Base-by-base conservation (phyloP, 768 basidiomycete genomes). In the Rhizopogon rudus region DNA sequence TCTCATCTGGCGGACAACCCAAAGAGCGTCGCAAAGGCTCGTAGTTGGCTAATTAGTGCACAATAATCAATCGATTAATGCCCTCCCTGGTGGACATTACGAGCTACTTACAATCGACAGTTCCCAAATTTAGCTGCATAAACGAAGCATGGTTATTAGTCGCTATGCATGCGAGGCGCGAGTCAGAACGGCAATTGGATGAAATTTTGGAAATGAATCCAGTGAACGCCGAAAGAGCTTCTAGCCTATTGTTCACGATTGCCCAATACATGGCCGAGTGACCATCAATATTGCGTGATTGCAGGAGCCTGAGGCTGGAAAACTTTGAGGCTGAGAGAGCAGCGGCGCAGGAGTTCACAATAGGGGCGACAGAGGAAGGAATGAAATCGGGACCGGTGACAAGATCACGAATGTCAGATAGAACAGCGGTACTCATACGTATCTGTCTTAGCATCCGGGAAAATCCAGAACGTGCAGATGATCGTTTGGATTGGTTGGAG, bases 341-440 rank as follows among this genome's bases (percentile, higher is more conserved):
- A 13, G 81, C 81, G 2, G 77, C 75, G 62, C 86, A 87, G 66
- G 79, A 81, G 44, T 77, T 74, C 7, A 87, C 75, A 17, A 87
- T 79, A 5, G 29, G 31, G n/a, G 6, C 12, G 29, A 33, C 12
- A 4, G 66, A 58, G n/a, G n/a, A 31, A n/a, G n/a, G 28, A 28
- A 20, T 9, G 16, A 6, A 2, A 29, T 44, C 16, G 9, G 1
- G 5, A 29, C 25, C 8, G 28, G 45, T 17, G 29, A 46, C 12
- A 17, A 46, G 6, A 3, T 17, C 45, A 17, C 45, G 10, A n/a
- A 31, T 45, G 29, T 10, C 6, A 46, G 10, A 46, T 33, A 12
- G n/a, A 33, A 46, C 45, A 12, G 5, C 13, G 44, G 29, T 28
- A 4, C 12, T 10, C n/a, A 12, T 9, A 33, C 31, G 31, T 10